Base-by-base conservation (phyloP, 2,329 filamentous ascomycete species). In the Thielaviopsis punctulata region DNA sequence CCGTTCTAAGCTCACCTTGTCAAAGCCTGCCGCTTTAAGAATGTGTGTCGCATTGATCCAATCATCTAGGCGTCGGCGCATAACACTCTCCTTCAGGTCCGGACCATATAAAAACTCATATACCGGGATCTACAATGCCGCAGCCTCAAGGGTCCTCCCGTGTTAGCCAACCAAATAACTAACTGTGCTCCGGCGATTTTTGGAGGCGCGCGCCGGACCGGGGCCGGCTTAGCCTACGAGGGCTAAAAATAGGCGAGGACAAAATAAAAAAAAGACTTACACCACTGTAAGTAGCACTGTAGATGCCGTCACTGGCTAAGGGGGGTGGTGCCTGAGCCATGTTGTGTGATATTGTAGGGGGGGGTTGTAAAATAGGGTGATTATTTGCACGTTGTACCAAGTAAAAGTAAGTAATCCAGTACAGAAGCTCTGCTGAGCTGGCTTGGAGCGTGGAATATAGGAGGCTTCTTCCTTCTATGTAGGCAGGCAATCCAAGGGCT, bases 21-120 rank as follows among this genome's bases (percentile, higher is more conserved):
- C 92, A 63, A 95, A 95, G 52, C 90, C 90, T 57, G 92, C 92
- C 41, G 93, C 87, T 64, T 98, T 98, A 48, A 98, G 72, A 55
- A 98, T 96, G 64, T 98, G 92, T 51, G 92, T 98, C n/a, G 92
- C 92, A 72, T 98, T 98, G 69, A 98, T 92, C 88, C 90, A 98
- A 67, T 96, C 81, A 66, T 98, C 92, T 51, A 80, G 77, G 55
- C 90, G 81, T 49, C 92, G 80, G 65, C 92, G 84, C 92, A 98
- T 98, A 58, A 96, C 85, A 85, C 95, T 87, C 61, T 84, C 77
- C 63, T 83, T 81, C 27, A 80, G 63, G 63, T 93, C 87, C 58
- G 73, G 74, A 33, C 82, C 86, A 60, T 94, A 82, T 64, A 93
- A 88, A 68, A 80, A 92, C 64, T 96, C 92, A 64, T 92, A 95